A percentile compares a stretch with the other conserved stretches of the same genome.
Evolutionary conservation across 1,139 yeast genomes (phyloP).

Genomic region (Saccharomyces hybrid): DNA sequence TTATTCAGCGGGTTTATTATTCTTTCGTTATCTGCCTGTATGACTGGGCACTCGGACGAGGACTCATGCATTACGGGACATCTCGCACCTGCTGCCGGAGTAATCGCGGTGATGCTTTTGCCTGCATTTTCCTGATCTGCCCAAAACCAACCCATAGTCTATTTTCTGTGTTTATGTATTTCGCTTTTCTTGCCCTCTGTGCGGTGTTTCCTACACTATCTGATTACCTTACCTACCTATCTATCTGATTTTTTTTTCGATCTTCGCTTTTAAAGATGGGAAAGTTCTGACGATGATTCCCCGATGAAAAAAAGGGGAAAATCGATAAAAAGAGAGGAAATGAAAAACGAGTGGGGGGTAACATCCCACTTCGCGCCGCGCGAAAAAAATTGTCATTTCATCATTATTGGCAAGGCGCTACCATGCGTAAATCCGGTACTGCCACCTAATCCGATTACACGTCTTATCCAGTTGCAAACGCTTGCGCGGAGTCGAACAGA

Average conservation of each 20-base stretch:
- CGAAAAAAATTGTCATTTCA: not conserved
- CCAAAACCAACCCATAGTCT: conserved; percentile 96
- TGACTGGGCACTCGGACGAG: conserved; percentile 3
- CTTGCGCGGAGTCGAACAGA: too few species aligned
- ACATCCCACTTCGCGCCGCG: not conserved
- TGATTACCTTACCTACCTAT: not conserved
- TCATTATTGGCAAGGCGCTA: not conserved
- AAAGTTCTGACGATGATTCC: not conserved
- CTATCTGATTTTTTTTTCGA: not conserved
- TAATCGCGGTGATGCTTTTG: conserved; percentile 5
- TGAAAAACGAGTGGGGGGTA: not conserved
- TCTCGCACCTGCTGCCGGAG: conserved; percentile 26
- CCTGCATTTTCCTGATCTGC: conserved; percentile 35
- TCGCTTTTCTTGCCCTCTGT: conserved; percentile 23
- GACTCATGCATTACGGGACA: conserved; percentile 37
- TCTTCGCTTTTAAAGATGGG: not conserved
- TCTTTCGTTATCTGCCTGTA: conserved; percentile 26
- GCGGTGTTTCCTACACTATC: not conserved
- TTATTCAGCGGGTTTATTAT: conserved; percentile 72
- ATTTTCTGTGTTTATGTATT: too few species aligned
- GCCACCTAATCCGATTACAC: not conserved
- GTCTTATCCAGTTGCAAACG: not conserved
- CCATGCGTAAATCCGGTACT: not conserved
- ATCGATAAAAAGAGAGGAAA: not conserved
- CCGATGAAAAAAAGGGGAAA: not conserved